Base-by-base conservation (phyloP, 1,284 basidiomycete species). In the Anthracocystis walkeri region DNA sequence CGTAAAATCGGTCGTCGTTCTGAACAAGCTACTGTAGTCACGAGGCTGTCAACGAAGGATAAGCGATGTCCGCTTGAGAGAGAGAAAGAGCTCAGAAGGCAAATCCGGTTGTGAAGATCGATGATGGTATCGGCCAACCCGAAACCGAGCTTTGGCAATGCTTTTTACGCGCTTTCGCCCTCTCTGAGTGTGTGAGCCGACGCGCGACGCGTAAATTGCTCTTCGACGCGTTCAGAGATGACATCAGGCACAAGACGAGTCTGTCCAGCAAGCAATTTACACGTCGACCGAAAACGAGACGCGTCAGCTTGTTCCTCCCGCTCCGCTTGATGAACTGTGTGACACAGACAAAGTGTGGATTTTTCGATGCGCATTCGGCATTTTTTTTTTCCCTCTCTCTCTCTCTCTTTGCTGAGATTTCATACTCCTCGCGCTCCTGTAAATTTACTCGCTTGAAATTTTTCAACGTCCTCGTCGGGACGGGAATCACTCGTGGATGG, bases 191-290 rank as follows among this genome's bases (percentile, higher is more conserved):
- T 21, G 16, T 25, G 16, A 20, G 25, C n/a, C 29, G 23, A 21
- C 29, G 50, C 66, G 66, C 66, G 66, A 52, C 60, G 66, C 66
- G 66, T 69, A 55, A 52, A 69, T 50, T 51, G 38, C 18, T 33
- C 11, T 7, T 18, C 35, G 45, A 58, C 59, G 44, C 65, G 58
- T 46, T 21, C 2, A 38, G 7, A 7, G 20, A 0, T 25, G 16
- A 4, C 35, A 38, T 38, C 14, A 11, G 18, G 60, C 59, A 51
- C 51, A 51, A 12, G 40, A 46, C 21, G 50, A 62, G 50, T 48
- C 11, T 12, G 20, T 18, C 58, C 40, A 18, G 8, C 16, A 8
- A 29, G 14, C 46, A 48, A 58, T 63, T 49, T 58, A 69, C 66
- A 62, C 66, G 65, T 53, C 52, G 38, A 48, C 23, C 6, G 18